phyloP scores from a whole-genome alignment of 345 rosid genomes.

The Eucalyptus albens region DNA sequence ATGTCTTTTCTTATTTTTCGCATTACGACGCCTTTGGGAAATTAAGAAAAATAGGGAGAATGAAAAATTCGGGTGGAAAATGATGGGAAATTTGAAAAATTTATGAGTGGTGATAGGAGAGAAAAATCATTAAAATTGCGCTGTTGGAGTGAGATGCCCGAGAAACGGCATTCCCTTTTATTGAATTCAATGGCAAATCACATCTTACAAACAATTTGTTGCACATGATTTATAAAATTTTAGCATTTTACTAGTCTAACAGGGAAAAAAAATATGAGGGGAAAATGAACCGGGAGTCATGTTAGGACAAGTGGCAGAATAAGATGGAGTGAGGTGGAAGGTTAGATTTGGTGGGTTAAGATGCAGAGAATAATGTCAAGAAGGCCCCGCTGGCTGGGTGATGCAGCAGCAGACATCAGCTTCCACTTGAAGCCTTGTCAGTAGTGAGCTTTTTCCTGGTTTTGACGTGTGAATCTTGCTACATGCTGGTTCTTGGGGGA shows the following conservation, averaged over 20 bases:
- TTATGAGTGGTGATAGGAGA: background rate
- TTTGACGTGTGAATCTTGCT: background rate
- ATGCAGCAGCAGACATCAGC: background rate
- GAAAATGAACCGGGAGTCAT: background rate
- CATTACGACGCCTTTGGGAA: background rate
- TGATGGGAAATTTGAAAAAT: background rate
- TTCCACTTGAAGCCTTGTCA: background rate
- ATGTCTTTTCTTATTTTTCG: background rate
- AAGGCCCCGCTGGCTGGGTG: background rate
- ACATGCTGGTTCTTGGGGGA: background rate
- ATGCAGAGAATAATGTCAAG: background rate
- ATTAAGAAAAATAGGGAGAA: too few relatives aligned
- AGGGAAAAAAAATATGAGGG: background rate
- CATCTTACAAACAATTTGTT: background rate
- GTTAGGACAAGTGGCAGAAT: background rate
- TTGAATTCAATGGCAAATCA: background rate
- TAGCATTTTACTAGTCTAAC: background rate
- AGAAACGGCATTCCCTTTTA: background rate
- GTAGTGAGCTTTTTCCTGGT: background rate
- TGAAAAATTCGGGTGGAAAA: background rate
- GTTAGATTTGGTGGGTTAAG: background rate
- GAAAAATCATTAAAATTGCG: background rate
- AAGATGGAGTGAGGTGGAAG: background rate
- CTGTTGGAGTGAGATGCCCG: background rate
- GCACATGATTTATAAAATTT: background rate